phyloP scores from a whole-genome alignment of 2,329 filamentous ascomycete genomes.

The Colletotrichum cereale region DNA sequence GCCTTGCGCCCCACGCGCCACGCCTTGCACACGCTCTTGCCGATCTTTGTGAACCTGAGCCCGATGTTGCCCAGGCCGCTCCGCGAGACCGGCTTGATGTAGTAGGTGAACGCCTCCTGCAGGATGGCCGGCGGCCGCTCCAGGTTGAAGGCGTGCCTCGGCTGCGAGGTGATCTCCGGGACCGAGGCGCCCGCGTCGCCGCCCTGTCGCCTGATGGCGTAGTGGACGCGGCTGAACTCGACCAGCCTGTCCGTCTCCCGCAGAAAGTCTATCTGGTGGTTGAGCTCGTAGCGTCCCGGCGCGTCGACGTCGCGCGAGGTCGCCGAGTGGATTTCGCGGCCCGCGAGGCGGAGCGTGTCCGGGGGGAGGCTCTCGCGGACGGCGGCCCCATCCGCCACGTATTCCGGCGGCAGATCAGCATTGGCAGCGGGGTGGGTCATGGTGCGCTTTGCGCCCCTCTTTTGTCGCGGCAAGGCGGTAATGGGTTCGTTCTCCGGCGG shows the following conservation, averaged over 20 bases:
- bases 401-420: constrained; percentile 22
- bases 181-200: constrained; percentile 1
- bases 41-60: constrained; percentile 15
- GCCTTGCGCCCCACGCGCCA: constrained; percentile 34
- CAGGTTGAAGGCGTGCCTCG: constrained; percentile 52
- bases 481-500: background rate
- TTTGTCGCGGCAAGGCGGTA: background rate
- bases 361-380: constrained; percentile 44
- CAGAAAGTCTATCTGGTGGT: constrained; percentile 50
- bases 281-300: constrained; percentile 52
- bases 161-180: constrained; percentile 46
- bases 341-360: constrained; percentile 49
- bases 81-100: constrained; percentile 38
- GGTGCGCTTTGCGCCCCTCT: background rate
- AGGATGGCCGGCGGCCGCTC: constrained; percentile 48
- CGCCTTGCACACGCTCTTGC: constrained; percentile 39
- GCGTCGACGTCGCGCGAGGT: constrained; percentile 44
- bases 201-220: constrained; percentile 42
- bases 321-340: constrained; percentile 49
- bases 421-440: constrained; percentile 16
- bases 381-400: constrained; percentile 16
- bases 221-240: constrained; percentile 49
- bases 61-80: constrained; percentile 22
- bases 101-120: constrained; percentile 48
- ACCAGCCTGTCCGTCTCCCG: constrained; percentile 49